Base-by-base conservation (phyloP, 169 alveolate genomes). In the Eimeria praecox region DNA sequence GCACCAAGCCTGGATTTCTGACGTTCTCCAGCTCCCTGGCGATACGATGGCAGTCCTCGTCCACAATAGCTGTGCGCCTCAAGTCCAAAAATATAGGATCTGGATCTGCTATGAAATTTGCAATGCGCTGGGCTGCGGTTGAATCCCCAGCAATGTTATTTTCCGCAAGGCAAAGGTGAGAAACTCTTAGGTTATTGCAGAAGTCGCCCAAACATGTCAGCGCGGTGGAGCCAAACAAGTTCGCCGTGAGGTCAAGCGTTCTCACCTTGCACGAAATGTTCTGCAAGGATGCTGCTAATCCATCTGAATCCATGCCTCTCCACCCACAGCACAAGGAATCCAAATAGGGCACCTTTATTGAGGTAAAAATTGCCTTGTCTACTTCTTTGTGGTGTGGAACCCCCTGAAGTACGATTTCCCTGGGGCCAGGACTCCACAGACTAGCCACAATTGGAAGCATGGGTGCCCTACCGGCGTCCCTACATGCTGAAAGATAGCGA, bases 391-490 rank as follows among this genome's bases (percentile, higher is more conserved):
- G 64, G 52, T 49, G 64, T 5, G 64, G 94, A 8, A 62, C 82
- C 1, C 94, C 94, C n/a, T 87, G 69, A 40, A 87, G 94, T 24
- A 87, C 94, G 30, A 87, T 62, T 64, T 87, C 94, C 66, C 94
- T 87, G 14, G 94, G 94, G 12, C 94, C 94, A 42, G 83, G 94
- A 40, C 66, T 87, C 52, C 40, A 87, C 27, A 87, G 66, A 42
- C 94, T 87, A 22, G 94, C 94, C 33, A 40, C 94, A 62, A 87
- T 38, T n/a, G 94, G 83, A 27, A 49, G 59, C 71, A 40, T 54
- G 59, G 94, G 94, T 46, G 54, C 24, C 66, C 10, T 71, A 59
- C 18, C 38, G 33, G 80, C 83, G n/a, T 35, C 94, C 27, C 0
- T 35, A 64, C 94, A 87, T 62, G 64, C 83, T 2, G 94, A 62